These are phyloP conservation scores for Adenanthera pavonina DNA, from an alignment of 306 rosid species.

Conservation along the genomic window DNA sequence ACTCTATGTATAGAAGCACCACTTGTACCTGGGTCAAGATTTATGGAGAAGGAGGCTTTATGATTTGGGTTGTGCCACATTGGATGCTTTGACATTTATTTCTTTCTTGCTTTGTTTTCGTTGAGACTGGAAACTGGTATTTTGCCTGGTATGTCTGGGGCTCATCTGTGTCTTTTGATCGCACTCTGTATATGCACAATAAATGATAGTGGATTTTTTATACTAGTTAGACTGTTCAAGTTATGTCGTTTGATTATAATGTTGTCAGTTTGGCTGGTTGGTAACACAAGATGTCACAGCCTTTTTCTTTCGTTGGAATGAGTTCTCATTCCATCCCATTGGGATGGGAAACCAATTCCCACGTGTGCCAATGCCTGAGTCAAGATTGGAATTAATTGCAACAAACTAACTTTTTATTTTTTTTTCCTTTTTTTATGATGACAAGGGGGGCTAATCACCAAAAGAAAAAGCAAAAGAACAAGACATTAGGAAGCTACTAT, in stretches of 20 bases:
- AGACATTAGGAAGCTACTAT: too few relatives aligned
- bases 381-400: background rate
- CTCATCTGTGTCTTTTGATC: constrained; percentile 31
- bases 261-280: constrained; percentile 2
- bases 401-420: too few relatives aligned
- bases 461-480: too few relatives aligned
- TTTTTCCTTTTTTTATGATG: too few relatives aligned
- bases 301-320: background rate
- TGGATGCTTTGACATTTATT: constrained; percentile 31
- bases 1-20: constrained; percentile 52
- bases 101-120: constrained; percentile 31
- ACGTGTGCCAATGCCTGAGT: background rate
- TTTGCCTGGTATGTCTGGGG: constrained; percentile 40
- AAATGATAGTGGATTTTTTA: constrained; percentile 46
- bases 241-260: background rate
- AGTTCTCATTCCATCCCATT: background rate
- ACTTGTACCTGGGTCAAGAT: constrained; percentile 40
- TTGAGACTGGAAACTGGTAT: constrained; percentile 41
- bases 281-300: background rate
- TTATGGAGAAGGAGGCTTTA: constrained; percentile 30
- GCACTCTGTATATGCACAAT: constrained; percentile 57
- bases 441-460: too few relatives aligned
- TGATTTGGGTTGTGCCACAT: constrained; percentile 38
- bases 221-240: background rate
- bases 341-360: background rate